Base-by-base conservation (phyloP, 768 basidiomycete genomes). In the Termitomyces sp. region DNA sequence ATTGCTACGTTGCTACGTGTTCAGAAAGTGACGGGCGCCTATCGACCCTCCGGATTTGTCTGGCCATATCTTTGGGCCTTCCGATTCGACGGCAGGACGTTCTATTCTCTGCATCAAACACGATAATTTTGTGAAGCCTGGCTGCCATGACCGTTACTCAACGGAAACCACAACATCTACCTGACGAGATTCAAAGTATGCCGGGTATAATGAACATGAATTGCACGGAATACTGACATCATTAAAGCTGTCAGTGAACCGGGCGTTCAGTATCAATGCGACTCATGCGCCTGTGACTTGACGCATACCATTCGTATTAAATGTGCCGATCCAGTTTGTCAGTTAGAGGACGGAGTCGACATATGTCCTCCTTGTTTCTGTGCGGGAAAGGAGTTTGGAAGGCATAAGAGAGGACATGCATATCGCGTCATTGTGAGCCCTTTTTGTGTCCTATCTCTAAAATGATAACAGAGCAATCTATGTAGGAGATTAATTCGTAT, bases 271-370 rank as follows among this genome's bases (percentile, higher is more conserved):
- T 89, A 90, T 63, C 81, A 87, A 62, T 95, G 93, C 75, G 93
- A 94, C 69, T 73, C 83, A 14, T 96, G 95, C 72, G 76, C 75
- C 61, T 83, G 85, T 72, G 94, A 98, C 73, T 81, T 98, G 63
- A 98, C 97, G 3, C 94, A 98, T 69, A 92, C 92, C n/a, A 85
- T 97, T 60, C 89, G 95, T 60, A 93, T 99, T 68, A 94, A 95
- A 72, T 99, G 96, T 69, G 95, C 96, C 33, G 90, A 92, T 71
- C 80, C 84, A 5, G 76, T 73, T 41, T 94, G 90, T 61, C 72
- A 74, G 53, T 59, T 70, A 36, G 87, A 84, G 52, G 81, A 83
- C 3, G 94, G 94, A 18, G 87, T 97, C 56, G 96, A 99, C 70
- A 80, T 99, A 5, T 99, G 97, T 67, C 94, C 94, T 7, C 68